Conservation (phyloP, 805 yeast genomes). For the Priceomyces carsonii region DNA sequence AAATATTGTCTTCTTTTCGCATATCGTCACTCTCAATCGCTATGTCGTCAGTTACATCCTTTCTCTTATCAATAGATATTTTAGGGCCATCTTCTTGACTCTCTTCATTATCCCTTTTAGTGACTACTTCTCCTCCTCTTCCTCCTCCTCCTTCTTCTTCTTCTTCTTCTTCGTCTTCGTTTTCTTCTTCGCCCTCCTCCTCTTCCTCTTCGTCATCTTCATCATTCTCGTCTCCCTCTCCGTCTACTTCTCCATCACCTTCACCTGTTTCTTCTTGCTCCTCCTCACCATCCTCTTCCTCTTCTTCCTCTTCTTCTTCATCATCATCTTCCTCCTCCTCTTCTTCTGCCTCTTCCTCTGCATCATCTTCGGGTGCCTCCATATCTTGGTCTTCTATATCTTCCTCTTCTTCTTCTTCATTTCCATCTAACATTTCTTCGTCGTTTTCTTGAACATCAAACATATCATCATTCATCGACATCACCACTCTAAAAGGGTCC, state of each 20-base stretch:
- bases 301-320: conserved; percentile 19
- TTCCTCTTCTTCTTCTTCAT: conserved; percentile 8
- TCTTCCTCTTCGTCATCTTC: conserved; percentile 18
- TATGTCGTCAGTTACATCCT: not conserved
- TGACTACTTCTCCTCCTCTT: conserved; percentile 10
- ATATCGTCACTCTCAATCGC: conserved; percentile 5
- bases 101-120: conserved; percentile 10
- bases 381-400: conserved; percentile 20
- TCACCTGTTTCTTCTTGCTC: conserved; percentile 23
- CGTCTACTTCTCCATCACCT: conserved; percentile 19
- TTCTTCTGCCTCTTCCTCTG: conserved; percentile 17
- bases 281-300: conserved; percentile 26
- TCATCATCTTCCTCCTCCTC: conserved; percentile 10
- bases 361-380: conserved; percentile 24
- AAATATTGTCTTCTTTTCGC: not conserved
- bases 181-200: conserved; percentile 17
- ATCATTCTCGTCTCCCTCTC: conserved; percentile 18
- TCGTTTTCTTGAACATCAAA: conserved; percentile 20
- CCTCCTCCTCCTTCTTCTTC: conserved; percentile 12
- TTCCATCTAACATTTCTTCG: conserved; percentile 16
- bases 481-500: conserved; percentile 10
- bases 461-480: conserved; percentile 29
- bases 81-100: conserved; percentile 5
- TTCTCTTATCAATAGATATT: conserved; percentile 6
- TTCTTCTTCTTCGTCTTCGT: conserved; percentile 9